These are phyloP conservation scores for Aspergillus sp. DNA, from an alignment of 2,329 filamentous ascomycete genomes.

Conservation along the genomic window DNA sequence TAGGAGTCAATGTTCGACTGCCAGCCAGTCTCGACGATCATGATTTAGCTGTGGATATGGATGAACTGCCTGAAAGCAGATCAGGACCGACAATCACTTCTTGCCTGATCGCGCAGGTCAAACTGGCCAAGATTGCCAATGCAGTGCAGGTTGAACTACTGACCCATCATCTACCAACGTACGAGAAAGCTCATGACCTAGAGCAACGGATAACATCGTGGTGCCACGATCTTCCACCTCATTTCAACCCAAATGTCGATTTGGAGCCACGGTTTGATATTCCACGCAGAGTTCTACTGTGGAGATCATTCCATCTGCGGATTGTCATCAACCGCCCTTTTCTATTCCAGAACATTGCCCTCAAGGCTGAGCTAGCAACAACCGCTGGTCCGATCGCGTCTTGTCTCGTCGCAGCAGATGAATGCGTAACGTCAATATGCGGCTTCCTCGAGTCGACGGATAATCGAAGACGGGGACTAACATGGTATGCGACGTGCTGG, in stretches of 20 bases:
- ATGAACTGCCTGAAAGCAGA: conserved; percentile 8
- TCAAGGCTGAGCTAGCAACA: conserved; percentile 10
- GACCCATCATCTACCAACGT: conserved; percentile 12
- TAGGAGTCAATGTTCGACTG: conserved; percentile 13
- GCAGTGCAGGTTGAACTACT: conserved; percentile 15
- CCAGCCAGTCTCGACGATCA: conserved; percentile 15
- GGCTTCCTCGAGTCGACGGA: conserved; percentile 13
- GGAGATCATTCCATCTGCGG: conserved; percentile 17
- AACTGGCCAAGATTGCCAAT: conserved; percentile 16
- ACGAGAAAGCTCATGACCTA: conserved; percentile 9
- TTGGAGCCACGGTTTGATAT: conserved; percentile 13
- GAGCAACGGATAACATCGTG: conserved; percentile 13
- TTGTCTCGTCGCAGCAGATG: conserved; percentile 14
- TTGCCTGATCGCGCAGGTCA: conserved; percentile 13
- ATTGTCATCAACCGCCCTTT: conserved; percentile 18
- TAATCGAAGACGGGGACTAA: conserved; percentile 11
- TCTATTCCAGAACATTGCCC: conserved; percentile 13
- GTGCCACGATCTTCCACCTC: conserved; percentile 10
- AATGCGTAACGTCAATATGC: conserved; percentile 15
- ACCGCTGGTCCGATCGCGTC: conserved; percentile 8
- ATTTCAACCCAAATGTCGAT: conserved; percentile 5
- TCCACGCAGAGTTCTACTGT: conserved; percentile 12
- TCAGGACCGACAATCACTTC: conserved; percentile 12
- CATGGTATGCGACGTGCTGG: conserved; percentile 20
- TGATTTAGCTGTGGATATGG: conserved; percentile 16